phyloP scores from a whole-genome alignment of 768 basidiomycete species.

The Trametes maxima region DNA sequence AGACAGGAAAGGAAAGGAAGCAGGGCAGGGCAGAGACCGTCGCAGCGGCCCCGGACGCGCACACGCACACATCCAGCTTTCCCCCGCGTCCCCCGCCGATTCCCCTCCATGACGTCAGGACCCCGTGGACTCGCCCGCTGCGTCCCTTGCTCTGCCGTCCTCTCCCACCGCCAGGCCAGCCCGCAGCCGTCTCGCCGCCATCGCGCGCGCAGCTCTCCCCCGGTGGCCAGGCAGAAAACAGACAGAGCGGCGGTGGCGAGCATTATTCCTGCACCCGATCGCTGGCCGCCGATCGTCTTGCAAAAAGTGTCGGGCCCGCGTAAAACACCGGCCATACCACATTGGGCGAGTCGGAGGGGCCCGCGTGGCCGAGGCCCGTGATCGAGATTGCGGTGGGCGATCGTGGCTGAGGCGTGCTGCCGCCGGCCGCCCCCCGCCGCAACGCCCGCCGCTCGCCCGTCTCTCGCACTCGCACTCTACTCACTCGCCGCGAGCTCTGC shows the following conservation, averaged over 20 bases:
- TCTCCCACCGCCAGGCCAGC: background rate
- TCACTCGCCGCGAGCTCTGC: no score
- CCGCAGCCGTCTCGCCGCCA: background rate
- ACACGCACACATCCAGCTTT: background rate
- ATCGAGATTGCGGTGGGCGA: background rate
- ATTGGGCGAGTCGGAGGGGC: background rate
- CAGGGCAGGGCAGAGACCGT: background rate
- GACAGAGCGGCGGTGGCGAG: background rate
- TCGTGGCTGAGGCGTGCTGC: background rate
- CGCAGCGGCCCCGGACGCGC: background rate
- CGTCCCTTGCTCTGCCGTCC: background rate
- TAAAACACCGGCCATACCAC: constrained; percentile 10
- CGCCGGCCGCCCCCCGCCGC: background rate
- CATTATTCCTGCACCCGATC: background rate
- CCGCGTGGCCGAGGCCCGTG: constrained; percentile 1
- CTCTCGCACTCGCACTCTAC: no score
- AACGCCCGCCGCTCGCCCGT: background rate
- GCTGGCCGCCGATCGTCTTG: constrained; percentile 5
- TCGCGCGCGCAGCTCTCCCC: background rate
- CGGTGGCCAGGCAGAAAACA: background rate
- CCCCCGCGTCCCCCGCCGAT: background rate
- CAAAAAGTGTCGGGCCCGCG: constrained; percentile 2
- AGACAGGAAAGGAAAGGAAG: background rate
- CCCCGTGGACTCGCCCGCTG: constrained; percentile 5
- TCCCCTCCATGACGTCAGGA: constrained; percentile 13